Evolutionary conservation across 2,329 filamentous ascomycete species (phyloP).

Genomic region (Diaporthe caulivora): DNA sequence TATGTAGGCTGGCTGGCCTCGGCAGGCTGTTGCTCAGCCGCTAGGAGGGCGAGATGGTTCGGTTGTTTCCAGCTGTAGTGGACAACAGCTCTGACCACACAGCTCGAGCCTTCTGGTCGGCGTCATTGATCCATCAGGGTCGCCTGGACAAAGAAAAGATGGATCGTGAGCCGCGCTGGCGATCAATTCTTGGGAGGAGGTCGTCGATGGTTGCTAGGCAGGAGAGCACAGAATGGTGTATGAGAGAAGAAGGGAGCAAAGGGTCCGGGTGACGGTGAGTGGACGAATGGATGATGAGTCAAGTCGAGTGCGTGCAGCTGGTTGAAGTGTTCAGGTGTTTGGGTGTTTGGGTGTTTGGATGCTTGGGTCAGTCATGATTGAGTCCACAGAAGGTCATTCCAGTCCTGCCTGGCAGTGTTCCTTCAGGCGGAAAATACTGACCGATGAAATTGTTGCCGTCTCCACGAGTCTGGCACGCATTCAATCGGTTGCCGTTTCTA

Average conservation of each 20-base stretch:
- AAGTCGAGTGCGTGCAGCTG: too few species aligned
- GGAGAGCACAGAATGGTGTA: too few species aligned
- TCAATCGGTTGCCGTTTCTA: too few species aligned
- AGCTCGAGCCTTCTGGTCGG: neutral
- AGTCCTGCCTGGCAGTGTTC: too few species aligned
- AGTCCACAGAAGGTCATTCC: neutral
- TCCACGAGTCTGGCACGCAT: too few species aligned
- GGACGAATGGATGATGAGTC: conserved; percentile 19
- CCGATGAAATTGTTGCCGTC: too few species aligned
- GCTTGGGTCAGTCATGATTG: neutral
- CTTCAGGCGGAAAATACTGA: too few species aligned
- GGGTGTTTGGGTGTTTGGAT: too few species aligned
- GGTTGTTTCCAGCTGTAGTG: conserved; percentile 5
- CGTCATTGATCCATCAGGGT: neutral
- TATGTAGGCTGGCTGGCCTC: neutral
- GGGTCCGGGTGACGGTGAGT: neutral
- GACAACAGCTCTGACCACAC: neutral
- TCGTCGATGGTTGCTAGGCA: neutral
- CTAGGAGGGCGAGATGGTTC: neutral
- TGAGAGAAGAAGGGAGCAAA: neutral
- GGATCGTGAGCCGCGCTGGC: neutral
- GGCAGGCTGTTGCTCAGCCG: neutral
- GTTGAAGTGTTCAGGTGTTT: too few species aligned
- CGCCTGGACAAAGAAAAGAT: neutral
- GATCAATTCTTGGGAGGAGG: conserved; percentile 18